Base-by-base conservation (phyloP, 768 basidiomycete genomes). In the Tulasnella sp. region DNA sequence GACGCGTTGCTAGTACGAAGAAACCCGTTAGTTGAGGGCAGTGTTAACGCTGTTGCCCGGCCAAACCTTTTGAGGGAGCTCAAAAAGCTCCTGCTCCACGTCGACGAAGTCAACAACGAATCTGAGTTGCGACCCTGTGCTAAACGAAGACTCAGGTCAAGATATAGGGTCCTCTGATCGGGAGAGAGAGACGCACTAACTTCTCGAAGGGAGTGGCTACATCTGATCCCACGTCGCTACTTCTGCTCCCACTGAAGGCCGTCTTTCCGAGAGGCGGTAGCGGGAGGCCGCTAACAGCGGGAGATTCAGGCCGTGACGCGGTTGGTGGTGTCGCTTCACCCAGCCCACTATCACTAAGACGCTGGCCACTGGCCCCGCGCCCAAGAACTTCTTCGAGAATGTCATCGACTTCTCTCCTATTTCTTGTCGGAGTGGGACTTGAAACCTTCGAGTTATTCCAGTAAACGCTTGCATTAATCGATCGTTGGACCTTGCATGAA, bases 71-170 rank as follows among this genome's bases (percentile, higher is more conserved):
- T 90, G 88, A 2, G 94, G 94, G 12, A 95, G 81, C 76, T 95
- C 94, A 76, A 93, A 96, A 5, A 97, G 81, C 77, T 97, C 95
- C 77, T 93, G 89, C 75, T 94, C 91, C 19, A 92, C 84, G 75
- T 96, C 92, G 66, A 96, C 86, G n/a, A 94, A 84, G 77, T 93
- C 92, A n/a, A 86, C 86, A 52, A 88, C 82, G 36, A 85, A 83
- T 52, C 90, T 84, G 16, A 36, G 40, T n/a, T 66, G 41, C 22
- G 35, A 74, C 40, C 72, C 37, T 63, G 40, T 72, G 34, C 62
- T 34, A 39, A 62, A 35, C 26, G 35, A 37, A 72, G 32, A 35
- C 52, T 66, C 70, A 12, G 69, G 26, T 76, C 75, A 32, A 66
- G 9, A 41, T 2, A 29, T 42, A 32, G 71, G 40, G 67, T 69